Conservation (phyloP, 2,329 filamentous ascomycete species). For the Colletotrichum lupini region DNA sequence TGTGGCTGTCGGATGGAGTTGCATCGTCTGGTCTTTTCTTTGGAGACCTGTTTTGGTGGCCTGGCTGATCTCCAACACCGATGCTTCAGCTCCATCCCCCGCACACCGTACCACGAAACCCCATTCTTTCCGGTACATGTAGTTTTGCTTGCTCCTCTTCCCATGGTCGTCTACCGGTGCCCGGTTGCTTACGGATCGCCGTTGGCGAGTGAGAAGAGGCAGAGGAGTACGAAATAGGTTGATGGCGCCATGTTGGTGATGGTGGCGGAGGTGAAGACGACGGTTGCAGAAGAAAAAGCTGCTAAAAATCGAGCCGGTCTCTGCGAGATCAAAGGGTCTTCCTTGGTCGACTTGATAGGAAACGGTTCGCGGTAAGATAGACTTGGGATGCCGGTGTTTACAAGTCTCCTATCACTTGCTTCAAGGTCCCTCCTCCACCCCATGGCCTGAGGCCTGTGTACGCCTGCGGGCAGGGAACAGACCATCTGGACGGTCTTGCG, state of each 20-base stretch:
- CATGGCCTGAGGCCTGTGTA: neutral
- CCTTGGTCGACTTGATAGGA: neutral
- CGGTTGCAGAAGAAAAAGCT: neutral
- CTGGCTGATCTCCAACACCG: neutral
- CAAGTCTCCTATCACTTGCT: neutral
- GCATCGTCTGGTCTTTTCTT: neutral
- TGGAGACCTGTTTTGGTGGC: neutral
- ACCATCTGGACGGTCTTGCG: neutral
- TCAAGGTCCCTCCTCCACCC: neutral
- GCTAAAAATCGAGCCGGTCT: neutral
- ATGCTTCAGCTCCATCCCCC: neutral
- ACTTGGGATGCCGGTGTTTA: neutral
- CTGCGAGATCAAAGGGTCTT: neutral
- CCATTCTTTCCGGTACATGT: neutral
- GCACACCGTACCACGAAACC: neutral
- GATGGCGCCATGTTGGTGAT: neutral
- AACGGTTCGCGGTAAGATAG: neutral
- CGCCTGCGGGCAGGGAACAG: slow-evolving; percentile 1
- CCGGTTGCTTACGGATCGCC: neutral
- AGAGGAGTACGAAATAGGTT: neutral
- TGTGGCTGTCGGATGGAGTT: slow-evolving; percentile 1
- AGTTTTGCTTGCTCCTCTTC: neutral
- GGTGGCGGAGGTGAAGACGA: neutral
- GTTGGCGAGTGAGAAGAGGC: neutral
- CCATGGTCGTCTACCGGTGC: neutral